Evolutionary conservation across 257 asterid genomes (phyloP).

Genomic region (Lithospermum erythrorhizon): DNA sequence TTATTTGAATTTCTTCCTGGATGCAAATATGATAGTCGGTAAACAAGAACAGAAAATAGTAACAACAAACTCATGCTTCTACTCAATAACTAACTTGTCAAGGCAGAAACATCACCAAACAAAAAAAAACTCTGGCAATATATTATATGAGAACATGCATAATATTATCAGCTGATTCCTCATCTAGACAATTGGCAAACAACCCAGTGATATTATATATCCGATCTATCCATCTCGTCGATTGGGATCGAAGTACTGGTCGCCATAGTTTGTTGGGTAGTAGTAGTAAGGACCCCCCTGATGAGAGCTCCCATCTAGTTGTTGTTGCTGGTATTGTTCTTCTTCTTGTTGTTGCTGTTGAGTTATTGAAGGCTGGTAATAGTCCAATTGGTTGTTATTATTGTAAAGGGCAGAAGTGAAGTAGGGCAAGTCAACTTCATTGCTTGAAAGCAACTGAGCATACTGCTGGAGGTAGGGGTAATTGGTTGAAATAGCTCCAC

Average conservation of each 20-base stretch:
- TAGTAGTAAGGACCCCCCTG: background rate
- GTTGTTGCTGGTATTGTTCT: constrained; percentile 6
- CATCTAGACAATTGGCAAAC: too few species aligned
- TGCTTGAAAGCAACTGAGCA: constrained; percentile 59
- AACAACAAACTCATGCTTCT: background rate
- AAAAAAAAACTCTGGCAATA: background rate
- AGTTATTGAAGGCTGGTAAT: background rate
- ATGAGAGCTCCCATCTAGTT: background rate
- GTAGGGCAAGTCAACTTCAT: constrained; percentile 52
- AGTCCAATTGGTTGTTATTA: constrained; percentile 6
- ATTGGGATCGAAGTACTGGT: constrained; percentile 21
- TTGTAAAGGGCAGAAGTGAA: constrained; percentile 35
- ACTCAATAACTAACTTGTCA: background rate
- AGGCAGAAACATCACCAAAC: too few species aligned
- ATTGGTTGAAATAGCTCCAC: background rate
- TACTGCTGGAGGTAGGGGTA: constrained; percentile 64
- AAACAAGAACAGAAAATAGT: too few species aligned
- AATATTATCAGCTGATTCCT: too few species aligned
- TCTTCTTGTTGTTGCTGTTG: constrained; percentile 9
- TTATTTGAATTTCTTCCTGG: too few species aligned
- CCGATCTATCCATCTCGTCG: background rate
- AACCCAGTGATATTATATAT: too few species aligned
- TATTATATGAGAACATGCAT: too few species aligned
- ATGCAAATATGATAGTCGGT: too few species aligned
- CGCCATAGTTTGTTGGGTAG: background rate